Conservation (phyloP, 2,329 filamentous ascomycete species). For the Pseudomassariella vexata region DNA sequence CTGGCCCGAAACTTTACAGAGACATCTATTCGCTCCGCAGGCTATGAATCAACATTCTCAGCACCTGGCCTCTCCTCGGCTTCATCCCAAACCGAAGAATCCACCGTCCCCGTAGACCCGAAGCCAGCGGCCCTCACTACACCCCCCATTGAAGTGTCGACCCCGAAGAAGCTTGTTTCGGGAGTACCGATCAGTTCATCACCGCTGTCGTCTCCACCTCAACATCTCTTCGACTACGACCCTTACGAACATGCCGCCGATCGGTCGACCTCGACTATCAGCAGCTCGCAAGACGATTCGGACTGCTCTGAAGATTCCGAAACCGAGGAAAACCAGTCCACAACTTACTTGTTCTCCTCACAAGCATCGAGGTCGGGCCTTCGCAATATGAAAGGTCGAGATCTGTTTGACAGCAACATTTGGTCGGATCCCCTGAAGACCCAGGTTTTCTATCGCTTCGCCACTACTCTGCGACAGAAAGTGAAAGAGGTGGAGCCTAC, state of each 20-base stretch:
- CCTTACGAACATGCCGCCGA: constrained; percentile 33
- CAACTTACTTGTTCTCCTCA: constrained; percentile 32
- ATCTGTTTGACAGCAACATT: constrained; percentile 65
- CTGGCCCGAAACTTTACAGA: constrained; percentile 17
- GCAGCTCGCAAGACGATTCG: constrained; percentile 32
- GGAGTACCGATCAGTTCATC: constrained; percentile 37
- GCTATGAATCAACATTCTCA: constrained; percentile 19
- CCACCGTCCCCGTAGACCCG: constrained; percentile 5
- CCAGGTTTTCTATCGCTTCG: constrained; percentile 67
- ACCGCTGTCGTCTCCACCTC: constrained; percentile 52
- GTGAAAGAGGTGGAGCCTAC: constrained; percentile 59
- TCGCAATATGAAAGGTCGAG: constrained; percentile 62
- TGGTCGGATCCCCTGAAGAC: constrained; percentile 65
- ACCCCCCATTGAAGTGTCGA: constrained; percentile 14
- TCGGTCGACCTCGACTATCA: constrained; percentile 29
- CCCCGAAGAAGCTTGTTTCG: constrained; percentile 14
- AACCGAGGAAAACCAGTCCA: constrained; percentile 36
- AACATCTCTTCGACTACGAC: constrained; percentile 49
- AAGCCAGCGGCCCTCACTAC: constrained; percentile 10
- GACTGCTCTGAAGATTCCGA: constrained; percentile 30
- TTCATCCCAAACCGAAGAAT: constrained; percentile 21
- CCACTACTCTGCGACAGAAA: constrained; percentile 60
- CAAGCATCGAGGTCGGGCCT: constrained; percentile 34
- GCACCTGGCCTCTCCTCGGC: constrained; percentile 13
- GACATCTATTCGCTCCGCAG: constrained; percentile 15